A percentile compares a stretch with the other conserved stretches of the same genome.
phyloP scores from a whole-genome alignment of 352 stramenopile genomes.

The Phytophthora lateralis region DNA sequence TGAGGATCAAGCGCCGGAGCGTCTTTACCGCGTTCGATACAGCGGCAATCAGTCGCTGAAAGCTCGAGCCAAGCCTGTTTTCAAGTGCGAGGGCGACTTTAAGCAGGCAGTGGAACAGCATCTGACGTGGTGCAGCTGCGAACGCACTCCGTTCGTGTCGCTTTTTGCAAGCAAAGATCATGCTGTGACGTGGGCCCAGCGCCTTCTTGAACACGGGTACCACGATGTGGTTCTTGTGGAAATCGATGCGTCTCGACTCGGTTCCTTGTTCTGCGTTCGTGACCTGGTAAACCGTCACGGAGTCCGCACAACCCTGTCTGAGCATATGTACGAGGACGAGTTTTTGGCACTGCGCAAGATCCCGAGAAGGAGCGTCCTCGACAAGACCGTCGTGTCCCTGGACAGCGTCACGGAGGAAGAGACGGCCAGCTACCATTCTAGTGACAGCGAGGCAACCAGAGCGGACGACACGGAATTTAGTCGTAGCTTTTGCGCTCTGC shows the following conservation, averaged over 20 bases:
- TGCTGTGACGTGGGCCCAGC: slow-evolving; percentile 8
- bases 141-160: slow-evolving; percentile 26
- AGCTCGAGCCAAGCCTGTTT: slow-evolving; percentile 2
- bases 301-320: not conserved
- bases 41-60: slow-evolving; percentile 12
- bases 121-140: slow-evolving; percentile 14
- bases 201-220: slow-evolving; percentile 13
- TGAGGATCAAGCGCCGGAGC: not conserved
- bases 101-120: slow-evolving; percentile 8
- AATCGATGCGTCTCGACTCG: slow-evolving; percentile 6
- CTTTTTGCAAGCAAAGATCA: slow-evolving; percentile 11
- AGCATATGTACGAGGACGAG: slow-evolving; percentile 17
- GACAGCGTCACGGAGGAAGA: not conserved
- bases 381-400: not conserved
- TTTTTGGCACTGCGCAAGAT: slow-evolving; percentile 17
- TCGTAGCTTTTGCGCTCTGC: too few species aligned
- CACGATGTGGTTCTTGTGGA: slow-evolving; percentile 15
- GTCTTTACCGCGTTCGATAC: slow-evolving; percentile 15
- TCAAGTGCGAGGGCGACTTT: slow-evolving; percentile 13
- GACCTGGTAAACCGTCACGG: slow-evolving; percentile 2
- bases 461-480: too few species aligned
- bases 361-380: slow-evolving; percentile 1
- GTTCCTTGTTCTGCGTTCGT: slow-evolving; percentile 10
- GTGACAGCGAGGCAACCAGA: not conserved
- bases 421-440: slow-evolving; percentile 2